Evolutionary conservation across 1,284 basidiomycete genomes (phyloP), one percentile per base, ranked within the genome.

Genomic region (Puccinia coronata): DNA sequence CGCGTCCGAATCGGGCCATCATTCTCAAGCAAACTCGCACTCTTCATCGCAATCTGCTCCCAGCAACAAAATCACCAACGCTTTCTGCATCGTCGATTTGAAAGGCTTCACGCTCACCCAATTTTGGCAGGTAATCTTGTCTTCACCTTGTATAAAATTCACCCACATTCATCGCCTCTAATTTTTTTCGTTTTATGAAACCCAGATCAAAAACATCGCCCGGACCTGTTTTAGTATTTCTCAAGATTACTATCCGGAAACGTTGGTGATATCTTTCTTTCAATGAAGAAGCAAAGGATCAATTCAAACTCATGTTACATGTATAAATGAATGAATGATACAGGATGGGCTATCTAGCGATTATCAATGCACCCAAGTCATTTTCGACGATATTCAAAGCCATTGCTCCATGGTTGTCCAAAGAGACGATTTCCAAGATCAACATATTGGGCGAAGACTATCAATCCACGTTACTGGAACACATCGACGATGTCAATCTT

Each of bases 161-260:
- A 65, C 57, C 73, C n/a, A 31, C 49, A 2, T 39, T 31, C 5
- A 9, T 59, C 34, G 34, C 51, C 31, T 80, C 53, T 18, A 53
- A 34, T 43, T 67, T 49, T 36, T 23, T 31, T 47, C 39, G 47
- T 39, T 25, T 36, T 16, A n/a, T 41, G 11, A n/a, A 34, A 57
- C 43, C 39, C 25, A 80, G 80, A 77, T 82, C 28, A 82, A 82
- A 71, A 70, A 55, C 20, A 65, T 82, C 55, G 82, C 82, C 47
- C 43, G 77, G 57, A 59, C 41, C n/a, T 76, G 80, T 41, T 82
- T 82, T 34, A 53, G 59, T 14, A 73, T 82, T 28, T 82, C 82
- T 36, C 82, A 82, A 78, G 80, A 81, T 81, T 82, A 82, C 59
- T 82, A 82, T 25, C 82, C 76, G 3, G 76, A 80, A 73, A 80